Evolutionary conservation across 257 asterid genomes (phyloP).

Genomic region (Fraxinus anomala): DNA sequence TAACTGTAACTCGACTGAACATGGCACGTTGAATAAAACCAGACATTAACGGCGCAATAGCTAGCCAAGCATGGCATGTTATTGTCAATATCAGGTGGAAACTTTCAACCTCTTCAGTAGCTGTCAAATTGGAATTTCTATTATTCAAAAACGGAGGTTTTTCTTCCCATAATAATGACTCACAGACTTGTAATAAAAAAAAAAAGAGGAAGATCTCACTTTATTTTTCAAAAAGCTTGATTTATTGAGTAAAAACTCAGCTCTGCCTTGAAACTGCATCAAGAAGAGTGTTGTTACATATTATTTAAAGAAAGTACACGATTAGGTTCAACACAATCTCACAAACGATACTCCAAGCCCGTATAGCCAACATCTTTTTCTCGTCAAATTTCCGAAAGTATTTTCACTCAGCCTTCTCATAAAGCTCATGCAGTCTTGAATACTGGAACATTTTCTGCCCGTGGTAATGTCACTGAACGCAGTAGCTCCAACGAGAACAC

Average conservation of each 20-base stretch:
- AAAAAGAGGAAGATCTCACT: not conserved
- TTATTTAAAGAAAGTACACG: constrained; percentile 10
- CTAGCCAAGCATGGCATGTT: not conserved
- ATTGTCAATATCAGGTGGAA: not conserved
- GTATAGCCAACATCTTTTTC: constrained; percentile 14
- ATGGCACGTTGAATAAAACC: not conserved
- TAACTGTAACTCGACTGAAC: not conserved
- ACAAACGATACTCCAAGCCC: not conserved
- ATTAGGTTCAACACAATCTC: constrained; percentile 21
- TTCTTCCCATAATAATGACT: not conserved
- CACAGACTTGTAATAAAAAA: not conserved
- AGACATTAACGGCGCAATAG: not conserved
- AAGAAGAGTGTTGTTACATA: not conserved
- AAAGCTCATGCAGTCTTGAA: constrained; percentile 64
- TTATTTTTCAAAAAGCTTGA: not conserved
- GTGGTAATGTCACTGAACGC: constrained; percentile 87
- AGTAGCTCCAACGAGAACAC: constrained; percentile 80
- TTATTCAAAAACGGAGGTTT: not conserved
- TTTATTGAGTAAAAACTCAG: constrained; percentile 12
- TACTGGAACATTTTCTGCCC: constrained; percentile 59
- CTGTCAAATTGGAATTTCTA: not conserved
- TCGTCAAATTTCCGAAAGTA: not conserved
- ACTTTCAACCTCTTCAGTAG: no score
- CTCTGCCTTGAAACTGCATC: not conserved
- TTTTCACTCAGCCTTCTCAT: constrained; percentile 3